These are phyloP conservation scores for Hyphopichia wangnamkhiaoensis DNA, from an alignment of 1,139 yeast genomes.

Conservation along the genomic window DNA sequence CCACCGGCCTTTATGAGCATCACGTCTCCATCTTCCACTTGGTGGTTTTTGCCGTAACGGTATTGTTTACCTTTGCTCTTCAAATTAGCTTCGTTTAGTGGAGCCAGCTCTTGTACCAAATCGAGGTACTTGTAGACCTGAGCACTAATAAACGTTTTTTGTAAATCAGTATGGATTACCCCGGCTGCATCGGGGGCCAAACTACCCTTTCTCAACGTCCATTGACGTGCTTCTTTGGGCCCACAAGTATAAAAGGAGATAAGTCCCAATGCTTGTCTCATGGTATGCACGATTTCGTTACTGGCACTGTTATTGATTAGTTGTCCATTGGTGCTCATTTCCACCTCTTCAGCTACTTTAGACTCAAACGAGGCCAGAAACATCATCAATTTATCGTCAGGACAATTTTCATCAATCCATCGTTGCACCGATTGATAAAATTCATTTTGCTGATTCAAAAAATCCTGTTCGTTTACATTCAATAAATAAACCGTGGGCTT, in stretches of 20 bases:
- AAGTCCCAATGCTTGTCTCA: conserved; percentile 69
- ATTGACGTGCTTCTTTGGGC: conserved; percentile 84
- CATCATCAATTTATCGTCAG: conserved; percentile 54
- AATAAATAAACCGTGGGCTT: conserved; percentile 67
- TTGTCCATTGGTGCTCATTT: conserved; percentile 15
- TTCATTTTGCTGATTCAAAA: conserved; percentile 43
- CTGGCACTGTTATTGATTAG: conserved; percentile 34
- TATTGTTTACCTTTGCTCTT: conserved; percentile 53
- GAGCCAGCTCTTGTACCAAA: conserved; percentile 37
- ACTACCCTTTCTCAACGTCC: conserved; percentile 82
- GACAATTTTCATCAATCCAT: conserved; percentile 60
- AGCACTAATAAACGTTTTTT: conserved; percentile 80
- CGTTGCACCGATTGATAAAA: conserved; percentile 40
- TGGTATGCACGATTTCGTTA: conserved; percentile 51
- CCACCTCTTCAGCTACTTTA: conserved; percentile 28
- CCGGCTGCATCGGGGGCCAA: conserved; percentile 94
- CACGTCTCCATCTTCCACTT: conserved; percentile 78
- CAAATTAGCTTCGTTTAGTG: conserved; percentile 38
- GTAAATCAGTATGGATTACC: conserved; percentile 85
- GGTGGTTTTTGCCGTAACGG: conserved; percentile 70
- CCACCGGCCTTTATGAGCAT: conserved; percentile 58
- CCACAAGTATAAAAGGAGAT: conserved; percentile 94
- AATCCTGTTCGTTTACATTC: conserved; percentile 63
- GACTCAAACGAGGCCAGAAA: conserved; percentile 65
- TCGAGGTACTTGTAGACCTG: conserved; percentile 87